phyloP scores from a whole-genome alignment of 2,329 filamentous ascomycete species.

The Fonsecaea pedrosoi region DNA sequence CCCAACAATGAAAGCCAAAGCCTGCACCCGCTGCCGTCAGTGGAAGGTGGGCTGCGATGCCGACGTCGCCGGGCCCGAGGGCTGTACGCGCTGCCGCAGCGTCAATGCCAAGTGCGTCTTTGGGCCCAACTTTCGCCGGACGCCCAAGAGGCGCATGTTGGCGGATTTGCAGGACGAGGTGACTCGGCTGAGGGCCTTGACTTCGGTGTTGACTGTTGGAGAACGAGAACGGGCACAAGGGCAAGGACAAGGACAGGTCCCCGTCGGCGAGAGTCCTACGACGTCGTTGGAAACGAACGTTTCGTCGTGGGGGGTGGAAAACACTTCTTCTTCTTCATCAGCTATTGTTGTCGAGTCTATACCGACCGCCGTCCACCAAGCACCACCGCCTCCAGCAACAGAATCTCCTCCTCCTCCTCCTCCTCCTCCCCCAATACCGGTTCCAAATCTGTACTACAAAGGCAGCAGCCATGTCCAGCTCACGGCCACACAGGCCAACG shows the following conservation, averaged over 20 bases:
- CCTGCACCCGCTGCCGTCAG: slow-evolving; percentile 26
- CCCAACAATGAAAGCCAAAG: slow-evolving; percentile 24
- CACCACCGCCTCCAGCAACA: background rate
- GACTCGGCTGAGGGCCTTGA: slow-evolving; percentile 18
- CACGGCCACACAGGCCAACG: slow-evolving; percentile 21
- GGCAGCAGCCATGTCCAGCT: slow-evolving; percentile 20
- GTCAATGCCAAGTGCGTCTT: slow-evolving; percentile 16
- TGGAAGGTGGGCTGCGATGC: slow-evolving; percentile 28
- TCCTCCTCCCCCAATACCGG: background rate
- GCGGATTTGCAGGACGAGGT: slow-evolving; percentile 25
- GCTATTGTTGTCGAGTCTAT: background rate
- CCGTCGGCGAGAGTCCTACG: background rate
- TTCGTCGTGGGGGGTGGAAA: background rate
- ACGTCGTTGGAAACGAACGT: background rate
- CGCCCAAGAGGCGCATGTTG: slow-evolving; percentile 21
- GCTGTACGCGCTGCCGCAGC: slow-evolving; percentile 25
- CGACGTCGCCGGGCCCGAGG: slow-evolving; percentile 15
- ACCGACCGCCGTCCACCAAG: background rate
- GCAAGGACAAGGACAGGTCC: too few species aligned
- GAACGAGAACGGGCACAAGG: background rate
- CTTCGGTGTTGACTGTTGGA: background rate
- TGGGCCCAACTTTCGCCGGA: slow-evolving; percentile 22
- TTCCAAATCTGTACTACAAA: slow-evolving; percentile 11
- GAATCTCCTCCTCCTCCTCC: background rate
- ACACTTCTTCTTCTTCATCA: background rate